Evolutionary conservation across 2,329 filamentous ascomycete genomes (phyloP).

Genomic region (Arthrobotrys conoides): DNA sequence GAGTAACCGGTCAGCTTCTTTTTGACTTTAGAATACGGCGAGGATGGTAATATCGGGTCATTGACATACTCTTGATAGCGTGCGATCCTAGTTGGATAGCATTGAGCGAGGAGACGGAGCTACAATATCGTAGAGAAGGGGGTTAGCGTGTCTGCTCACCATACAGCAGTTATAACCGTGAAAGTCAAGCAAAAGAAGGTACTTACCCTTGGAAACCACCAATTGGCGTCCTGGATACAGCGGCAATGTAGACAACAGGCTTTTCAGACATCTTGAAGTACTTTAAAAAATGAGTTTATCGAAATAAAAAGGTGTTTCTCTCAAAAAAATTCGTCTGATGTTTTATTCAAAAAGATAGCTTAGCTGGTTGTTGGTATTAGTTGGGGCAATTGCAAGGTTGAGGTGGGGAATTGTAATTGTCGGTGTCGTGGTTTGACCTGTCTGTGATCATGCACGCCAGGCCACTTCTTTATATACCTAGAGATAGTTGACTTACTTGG

Average conservation of each 20-base stretch:
- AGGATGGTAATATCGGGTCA: conserved; percentile 7
- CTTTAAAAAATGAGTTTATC: not conserved
- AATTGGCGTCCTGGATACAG: conserved; percentile 88
- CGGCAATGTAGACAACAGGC: conserved; percentile 90
- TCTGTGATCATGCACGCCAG: not conserved
- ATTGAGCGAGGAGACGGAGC: conserved; percentile 87
- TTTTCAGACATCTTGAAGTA: conserved; percentile 26
- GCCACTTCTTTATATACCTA: conserved; percentile 6
- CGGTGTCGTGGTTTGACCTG: not conserved
- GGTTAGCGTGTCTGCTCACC: conserved; percentile 13
- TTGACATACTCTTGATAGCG: conserved; percentile 86
- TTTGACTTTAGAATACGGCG: not conserved
- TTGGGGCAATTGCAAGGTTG: not conserved
- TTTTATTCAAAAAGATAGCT: not conserved
- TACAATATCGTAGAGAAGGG: conserved; percentile 67
- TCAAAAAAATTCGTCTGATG: not conserved
- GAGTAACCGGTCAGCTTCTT: conserved; percentile 25
- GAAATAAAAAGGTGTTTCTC: not conserved
- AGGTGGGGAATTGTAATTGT: conserved; percentile 2
- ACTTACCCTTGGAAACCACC: conserved; percentile 93
- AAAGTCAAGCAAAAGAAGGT: conserved; percentile 15
- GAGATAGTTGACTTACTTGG: not conserved
- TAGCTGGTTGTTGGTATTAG: not conserved
- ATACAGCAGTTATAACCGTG: not conserved
- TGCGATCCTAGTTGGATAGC: conserved; percentile 89